Conservation (phyloP, 305 asterid genomes). For the Fraxinus latifolia region DNA sequence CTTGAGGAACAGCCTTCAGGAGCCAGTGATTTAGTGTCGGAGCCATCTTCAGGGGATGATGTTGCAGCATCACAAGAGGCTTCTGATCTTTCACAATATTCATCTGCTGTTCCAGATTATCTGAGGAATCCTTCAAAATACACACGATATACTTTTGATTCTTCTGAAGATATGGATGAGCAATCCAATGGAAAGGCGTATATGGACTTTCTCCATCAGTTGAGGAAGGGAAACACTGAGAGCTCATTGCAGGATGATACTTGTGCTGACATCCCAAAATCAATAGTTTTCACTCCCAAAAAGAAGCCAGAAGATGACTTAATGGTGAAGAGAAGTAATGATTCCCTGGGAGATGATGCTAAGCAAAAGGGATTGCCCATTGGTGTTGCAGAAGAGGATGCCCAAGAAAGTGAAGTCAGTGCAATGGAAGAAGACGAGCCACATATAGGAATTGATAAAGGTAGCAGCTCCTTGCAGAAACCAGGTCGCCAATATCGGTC, state of each 20-base stretch:
- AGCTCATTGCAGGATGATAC: constrained; percentile 26
- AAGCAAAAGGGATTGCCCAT: constrained; percentile 44
- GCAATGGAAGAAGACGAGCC: constrained; percentile 68
- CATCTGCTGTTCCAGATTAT: constrained; percentile 60
- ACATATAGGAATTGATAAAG: constrained; percentile 23
- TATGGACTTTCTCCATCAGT: constrained; percentile 42
- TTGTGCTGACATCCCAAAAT: constrained; percentile 35
- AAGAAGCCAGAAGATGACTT: constrained; percentile 36
- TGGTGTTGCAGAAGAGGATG: constrained; percentile 43
- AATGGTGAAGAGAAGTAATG: constrained; percentile 21
- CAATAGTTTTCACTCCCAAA: constrained; percentile 53
- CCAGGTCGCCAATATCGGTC: constrained; percentile 56
- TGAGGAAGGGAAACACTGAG: constrained; percentile 38
- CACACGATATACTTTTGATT: constrained; percentile 57
- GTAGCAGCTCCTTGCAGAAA: constrained; percentile 32
- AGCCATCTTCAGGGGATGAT: constrained; percentile 18
- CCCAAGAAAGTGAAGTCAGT: constrained; percentile 36
- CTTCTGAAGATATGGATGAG: constrained; percentile 56
- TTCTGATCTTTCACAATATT: constrained; percentile 27
- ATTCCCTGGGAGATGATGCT: constrained; percentile 25
- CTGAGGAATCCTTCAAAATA: constrained; percentile 74
- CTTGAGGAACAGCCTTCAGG: constrained; percentile 25
- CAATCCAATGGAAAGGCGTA: constrained; percentile 59
- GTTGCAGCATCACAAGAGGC: constrained; percentile 26
- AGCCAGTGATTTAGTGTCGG: constrained; percentile 24